These are phyloP conservation scores for Scheffersomyces cryptocercus DNA, from an alignment of 1,139 yeast species.

Conservation along the genomic window DNA sequence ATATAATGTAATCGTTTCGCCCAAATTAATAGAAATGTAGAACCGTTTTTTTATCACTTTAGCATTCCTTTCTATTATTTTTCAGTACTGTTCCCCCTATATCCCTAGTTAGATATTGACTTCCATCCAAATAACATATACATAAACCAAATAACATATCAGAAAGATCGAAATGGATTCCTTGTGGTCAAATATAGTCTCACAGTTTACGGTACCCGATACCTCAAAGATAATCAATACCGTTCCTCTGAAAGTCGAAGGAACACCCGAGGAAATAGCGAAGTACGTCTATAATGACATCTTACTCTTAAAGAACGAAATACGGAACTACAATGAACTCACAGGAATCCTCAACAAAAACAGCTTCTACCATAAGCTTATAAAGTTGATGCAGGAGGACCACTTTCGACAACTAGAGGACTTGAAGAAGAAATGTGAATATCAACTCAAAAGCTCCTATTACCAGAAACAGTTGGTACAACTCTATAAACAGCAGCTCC, in stretches of 20 bases:
- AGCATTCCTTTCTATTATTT: no score
- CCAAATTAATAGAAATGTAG: no score
- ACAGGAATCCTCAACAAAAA: constrained; percentile 18
- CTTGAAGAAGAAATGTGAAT: constrained; percentile 11
- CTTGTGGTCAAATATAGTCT: no score
- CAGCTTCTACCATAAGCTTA: constrained; percentile 18
- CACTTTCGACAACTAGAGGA: constrained; percentile 14
- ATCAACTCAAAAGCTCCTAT: constrained; percentile 9
- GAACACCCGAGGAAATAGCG: constrained; percentile 20
- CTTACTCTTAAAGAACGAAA: constrained; percentile 16
- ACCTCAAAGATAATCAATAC: no score
- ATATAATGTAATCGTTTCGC: no score
- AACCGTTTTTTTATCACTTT: no score
- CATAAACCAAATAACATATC: no score
- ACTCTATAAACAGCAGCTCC: constrained; percentile 16
- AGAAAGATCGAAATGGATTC: no score
- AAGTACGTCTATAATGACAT: constrained; percentile 23
- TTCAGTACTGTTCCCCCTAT: no score
- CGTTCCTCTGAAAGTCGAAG: constrained; percentile 8
- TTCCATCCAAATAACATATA: no score
- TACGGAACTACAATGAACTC: constrained; percentile 19
- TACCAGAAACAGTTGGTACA: constrained; percentile 18
- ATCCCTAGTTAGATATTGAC: no score
- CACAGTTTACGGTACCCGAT: no score
- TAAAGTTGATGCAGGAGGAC: constrained; percentile 18